A percentile compares a stretch with the other conserved stretches of the same genome.
These are phyloP conservation scores for Spinacia oleracea DNA, from an alignment of 179 eudicot genomes.

Conservation along the genomic window DNA sequence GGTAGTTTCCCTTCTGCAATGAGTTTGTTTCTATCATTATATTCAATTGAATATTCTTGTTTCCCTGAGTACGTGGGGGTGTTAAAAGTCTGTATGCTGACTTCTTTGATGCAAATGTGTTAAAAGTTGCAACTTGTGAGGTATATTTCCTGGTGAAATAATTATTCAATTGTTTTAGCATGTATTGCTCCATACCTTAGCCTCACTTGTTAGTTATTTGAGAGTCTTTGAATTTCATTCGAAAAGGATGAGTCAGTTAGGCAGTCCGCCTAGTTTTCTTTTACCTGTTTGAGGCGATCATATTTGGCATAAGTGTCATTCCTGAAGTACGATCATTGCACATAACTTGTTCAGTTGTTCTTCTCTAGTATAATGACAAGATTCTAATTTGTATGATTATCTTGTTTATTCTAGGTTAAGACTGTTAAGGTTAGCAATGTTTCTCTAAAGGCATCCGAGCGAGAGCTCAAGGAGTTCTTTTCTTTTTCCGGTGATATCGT, in stretches of 20 bases:
- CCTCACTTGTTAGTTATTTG: too few species aligned
- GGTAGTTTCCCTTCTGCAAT: neutral
- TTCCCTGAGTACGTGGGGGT: neutral
- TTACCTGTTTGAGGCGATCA: too few species aligned
- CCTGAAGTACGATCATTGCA: neutral
- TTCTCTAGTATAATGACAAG: neutral
- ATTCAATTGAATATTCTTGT: neutral
- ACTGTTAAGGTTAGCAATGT: slow-evolving; percentile 88
- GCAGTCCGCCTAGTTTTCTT: too few species aligned
- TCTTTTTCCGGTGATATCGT: slow-evolving; percentile 88
- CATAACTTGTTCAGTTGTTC: neutral
- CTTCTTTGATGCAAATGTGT: neutral
- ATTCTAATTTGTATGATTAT: neutral
- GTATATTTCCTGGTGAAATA: too few species aligned
- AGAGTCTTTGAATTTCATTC: too few species aligned
- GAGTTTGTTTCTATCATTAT: neutral
- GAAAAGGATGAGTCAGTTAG: too few species aligned
- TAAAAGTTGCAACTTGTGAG: neutral
- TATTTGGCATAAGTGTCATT: neutral
- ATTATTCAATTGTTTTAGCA: too few species aligned
- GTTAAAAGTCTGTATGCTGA: neutral
- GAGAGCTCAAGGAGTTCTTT: slow-evolving; percentile 82
- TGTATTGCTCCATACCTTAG: too few species aligned
- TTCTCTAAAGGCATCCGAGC: slow-evolving; percentile 65
- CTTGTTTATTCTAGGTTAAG: slow-evolving; percentile 42